Base-by-base conservation (phyloP, 352 stramenopile genomes). In the Phytophthora brassicae region DNA sequence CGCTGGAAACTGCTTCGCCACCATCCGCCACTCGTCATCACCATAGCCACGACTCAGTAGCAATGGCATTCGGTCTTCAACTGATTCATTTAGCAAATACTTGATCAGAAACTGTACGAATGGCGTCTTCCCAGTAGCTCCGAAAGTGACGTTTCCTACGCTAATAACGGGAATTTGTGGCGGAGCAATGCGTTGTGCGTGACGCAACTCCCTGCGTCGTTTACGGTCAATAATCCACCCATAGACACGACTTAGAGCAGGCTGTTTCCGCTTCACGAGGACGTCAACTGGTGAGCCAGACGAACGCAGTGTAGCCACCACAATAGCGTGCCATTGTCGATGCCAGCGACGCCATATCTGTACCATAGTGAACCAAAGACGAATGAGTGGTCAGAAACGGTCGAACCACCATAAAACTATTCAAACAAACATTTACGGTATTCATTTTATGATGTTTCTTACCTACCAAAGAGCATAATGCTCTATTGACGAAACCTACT, bases 61-160 rank as follows among this genome's bases (percentile, higher is more conserved):
- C 76, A 89, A 65, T 4, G 75, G 75, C 26, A 75, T 66, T 12
- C 57, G 61, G 9, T 31, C 38, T 20, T 48, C 24, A 0, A 0
- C 22, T 20, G 12, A 39, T 41, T 45, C 16, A n/a, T 31, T 49
- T 12, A 80, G 50, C 11, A 46, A 54, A 4, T 68, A 58, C 29
- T 66, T 52, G 13, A 68, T 41, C 17, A 90, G 66, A 22, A 79
- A 76, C 43, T 81, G 50, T 22, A 81, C 81, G 7, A 76, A 84
- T 19, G 81, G 81, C 36, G 81, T 91, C 67, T 91, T 91, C 49
- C 81, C 81, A 4, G 81, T 91, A n/a, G 75, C 81, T 2, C 81
- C 81, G 36, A 88, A 89, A 2, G 81, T 91, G 51, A 85, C 43
- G 66, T 91, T 91, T 24, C 81, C 81, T 22, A 89, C 74, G 39